Evolutionary conservation across 331 rosid species (phyloP).

Genomic region (Malus hybrid): DNA sequence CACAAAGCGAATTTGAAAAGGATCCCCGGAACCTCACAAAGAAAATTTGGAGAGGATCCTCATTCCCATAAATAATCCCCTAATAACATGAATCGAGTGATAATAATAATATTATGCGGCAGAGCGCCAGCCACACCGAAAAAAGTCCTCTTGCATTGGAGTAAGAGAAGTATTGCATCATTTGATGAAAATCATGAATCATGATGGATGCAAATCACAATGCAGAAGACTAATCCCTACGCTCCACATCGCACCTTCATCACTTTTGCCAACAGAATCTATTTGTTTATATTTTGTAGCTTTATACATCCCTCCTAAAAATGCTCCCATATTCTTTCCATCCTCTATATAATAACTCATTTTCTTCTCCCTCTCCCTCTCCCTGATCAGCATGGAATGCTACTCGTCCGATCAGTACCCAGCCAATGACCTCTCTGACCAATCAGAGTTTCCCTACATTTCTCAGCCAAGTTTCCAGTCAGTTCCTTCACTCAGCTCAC

Average conservation of each 20-base stretch:
- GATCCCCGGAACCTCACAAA: no score
- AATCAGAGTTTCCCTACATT: slow-evolving; percentile 7
- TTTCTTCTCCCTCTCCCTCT: neutral
- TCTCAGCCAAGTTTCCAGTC: slow-evolving; percentile 68
- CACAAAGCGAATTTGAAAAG: no score
- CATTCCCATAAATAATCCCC: no score
- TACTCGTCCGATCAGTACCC: slow-evolving; percentile 3
- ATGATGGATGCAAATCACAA: neutral
- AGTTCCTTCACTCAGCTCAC: slow-evolving; percentile 51
- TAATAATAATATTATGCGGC: neutral
- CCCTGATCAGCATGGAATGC: slow-evolving; percentile 8
- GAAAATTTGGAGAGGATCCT: no score
- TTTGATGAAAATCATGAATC: neutral
- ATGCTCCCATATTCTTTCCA: neutral
- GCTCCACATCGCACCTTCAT: neutral
- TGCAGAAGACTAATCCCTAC: neutral
- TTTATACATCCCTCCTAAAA: neutral
- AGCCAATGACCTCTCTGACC: neutral
- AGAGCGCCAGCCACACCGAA: neutral
- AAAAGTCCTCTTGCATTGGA: neutral
- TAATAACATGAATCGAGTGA: no score
- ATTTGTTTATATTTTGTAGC: neutral
- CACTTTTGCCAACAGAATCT: slow-evolving; percentile 9
- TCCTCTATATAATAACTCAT: neutral
- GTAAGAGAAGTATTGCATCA: neutral